Base-by-base conservation (phyloP, 257 asterid species). In the Jaltomata sinuosa region DNA sequence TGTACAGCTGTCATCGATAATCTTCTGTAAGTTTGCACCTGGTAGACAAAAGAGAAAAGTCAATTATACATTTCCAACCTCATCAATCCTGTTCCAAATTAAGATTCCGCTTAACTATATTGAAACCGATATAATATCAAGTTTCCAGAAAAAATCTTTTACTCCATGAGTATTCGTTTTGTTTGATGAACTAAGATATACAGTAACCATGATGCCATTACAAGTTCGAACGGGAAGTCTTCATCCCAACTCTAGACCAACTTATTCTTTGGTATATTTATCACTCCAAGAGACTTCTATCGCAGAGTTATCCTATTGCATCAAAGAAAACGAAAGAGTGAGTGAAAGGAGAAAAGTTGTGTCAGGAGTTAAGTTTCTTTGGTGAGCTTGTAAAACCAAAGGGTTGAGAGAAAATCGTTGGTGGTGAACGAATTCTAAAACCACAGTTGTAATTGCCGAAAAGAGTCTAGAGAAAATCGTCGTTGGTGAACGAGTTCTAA, bases 11-110 rank as follows among this genome's bases (percentile, higher is more conserved):
- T 97, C 98, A 85, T 90, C 88, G 53, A 94, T 87, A 83, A 97
- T 90, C 89, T 91, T 93, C 84, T 89, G 93, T 47, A 94, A 59
- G 79, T 83, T 88, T 81, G 94, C 80, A 91, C 98, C 99, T 97
- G 87, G 42, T 50, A 86, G 86, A 85, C 67, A 81, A 89, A 84
- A 76, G 64, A 87, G 69, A 88, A 72, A 83, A 77, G 22, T 25
- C 81, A 76, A 45, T 47, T 0, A 74, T 74, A 22, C n/a, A 42
- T 74, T 45, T 71, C 38, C 54, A 47, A 72, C 53, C n/a, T 22
- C 1, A 74, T 45, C 40, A 14, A 45, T 50, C 59, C 9, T 22
- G 81, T 74, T 45, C 81, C 81, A 74, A 74, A 74, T 74, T 22
- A 74, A 74, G 40, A 45, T 45, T 74, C 59, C 15, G 1, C 40